phyloP scores from a whole-genome alignment of 23 red algal genomes.

The Agarophyton chilense region DNA sequence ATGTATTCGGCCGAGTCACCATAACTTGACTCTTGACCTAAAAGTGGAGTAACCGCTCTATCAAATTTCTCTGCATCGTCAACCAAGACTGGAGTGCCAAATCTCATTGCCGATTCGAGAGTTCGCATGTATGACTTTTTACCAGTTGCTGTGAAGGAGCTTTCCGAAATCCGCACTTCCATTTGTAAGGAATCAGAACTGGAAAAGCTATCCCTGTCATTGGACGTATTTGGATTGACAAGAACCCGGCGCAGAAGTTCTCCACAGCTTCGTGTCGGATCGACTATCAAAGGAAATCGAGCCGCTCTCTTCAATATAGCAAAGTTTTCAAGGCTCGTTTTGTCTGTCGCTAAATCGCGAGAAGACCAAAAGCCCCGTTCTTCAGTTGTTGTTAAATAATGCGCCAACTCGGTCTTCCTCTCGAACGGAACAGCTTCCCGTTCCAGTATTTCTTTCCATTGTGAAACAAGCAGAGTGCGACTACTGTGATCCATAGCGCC shows the following conservation, averaged over 20 bases:
- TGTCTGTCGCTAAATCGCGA: conserved; percentile 30
- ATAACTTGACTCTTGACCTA: conserved; percentile 61
- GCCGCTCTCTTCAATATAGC: conserved; percentile 72
- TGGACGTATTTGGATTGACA: not conserved
- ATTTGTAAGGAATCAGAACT: not conserved
- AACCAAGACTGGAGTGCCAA: conserved; percentile 65
- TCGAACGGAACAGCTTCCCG: conserved; percentile 36
- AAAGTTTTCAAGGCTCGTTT: conserved; percentile 39
- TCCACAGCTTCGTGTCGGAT: conserved; percentile 23
- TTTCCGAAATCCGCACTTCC: conserved; percentile 24
- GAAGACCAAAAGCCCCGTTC: conserved; percentile 41
- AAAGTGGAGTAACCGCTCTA: conserved; percentile 56
- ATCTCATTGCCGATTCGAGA: conserved; percentile 71
- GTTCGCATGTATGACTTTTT: conserved; percentile 72
- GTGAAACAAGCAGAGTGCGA: not conserved
- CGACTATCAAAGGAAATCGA: conserved; percentile 62
- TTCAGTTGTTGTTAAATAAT: conserved; percentile 64
- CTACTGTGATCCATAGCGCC: conserved; percentile 45
- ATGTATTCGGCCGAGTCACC: conserved; percentile 26
- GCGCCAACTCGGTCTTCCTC: not conserved
- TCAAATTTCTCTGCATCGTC: conserved; percentile 78
- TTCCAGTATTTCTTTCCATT: conserved; percentile 53
- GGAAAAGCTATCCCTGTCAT: not conserved
- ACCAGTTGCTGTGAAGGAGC: conserved; percentile 23
- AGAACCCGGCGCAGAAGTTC: conserved; percentile 39